Evolutionary conservation across 176 grass and related monocot genomes (phyloP), one percentile per base, ranked within the genome.

Genomic region (Raddia guianensis): DNA sequence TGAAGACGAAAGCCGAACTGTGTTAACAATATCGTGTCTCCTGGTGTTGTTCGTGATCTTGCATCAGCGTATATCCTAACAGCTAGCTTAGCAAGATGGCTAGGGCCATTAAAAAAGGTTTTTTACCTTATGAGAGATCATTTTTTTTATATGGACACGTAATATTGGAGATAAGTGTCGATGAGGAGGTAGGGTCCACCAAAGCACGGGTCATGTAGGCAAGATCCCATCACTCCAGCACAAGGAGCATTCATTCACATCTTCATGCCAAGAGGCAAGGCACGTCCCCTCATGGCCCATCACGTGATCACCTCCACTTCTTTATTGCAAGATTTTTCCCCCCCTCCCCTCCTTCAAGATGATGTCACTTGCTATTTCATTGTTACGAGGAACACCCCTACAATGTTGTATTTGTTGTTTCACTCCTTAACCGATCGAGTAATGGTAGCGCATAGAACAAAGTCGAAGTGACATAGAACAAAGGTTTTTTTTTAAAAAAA

Each of bases 291-390:
- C 63, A 21, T 53, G 62, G 50, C 37, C 61, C 82, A 68, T 76
- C 82, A 84, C 72, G 72, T 83, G 81, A 67, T 47, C 81, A 9
- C 49, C 35, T 20, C 37, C 1, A 8, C 20, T 66, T 35, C 42
- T 5, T 40, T 40, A 40, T 40, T 0, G 37, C 37, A 0, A 40
- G 37, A 40, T 40, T 40, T 40, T 40, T 40, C 4, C 4, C 37
- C 4, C 37, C 4, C 4, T 2, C 37, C 11, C 9, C 11, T 9
- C 13, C 73, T 52, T 53, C 44, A 0, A 13, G 12, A 13, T 21
- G 16, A 1, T 5, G 8, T 0, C 11, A 66, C 12, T 84, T 27
- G 12, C 70, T 54, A 21, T 57, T 5, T 3, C n/a, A 6, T 69
- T 69, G 10, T 69, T 57, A 1, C 42, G 3, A 43, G 14, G 6